phyloP scores from a whole-genome alignment of 192 early-diverging fungal genomes.

The Coemansia sp. region DNA sequence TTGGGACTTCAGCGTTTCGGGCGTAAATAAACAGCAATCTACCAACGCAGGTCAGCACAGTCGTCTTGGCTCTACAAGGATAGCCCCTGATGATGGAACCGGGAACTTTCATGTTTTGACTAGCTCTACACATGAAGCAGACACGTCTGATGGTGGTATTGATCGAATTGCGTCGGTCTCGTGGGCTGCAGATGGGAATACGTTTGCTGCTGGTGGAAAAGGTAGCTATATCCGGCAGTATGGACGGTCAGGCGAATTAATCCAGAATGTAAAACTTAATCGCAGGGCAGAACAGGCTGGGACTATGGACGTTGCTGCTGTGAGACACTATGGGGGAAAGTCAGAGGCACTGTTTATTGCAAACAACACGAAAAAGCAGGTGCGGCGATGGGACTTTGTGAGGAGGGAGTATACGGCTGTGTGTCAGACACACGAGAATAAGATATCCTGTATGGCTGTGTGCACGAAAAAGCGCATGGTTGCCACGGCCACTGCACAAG shows the following conservation, averaged over 20 bases:
- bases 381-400: conserved; percentile 48
- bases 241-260: conserved; percentile 18
- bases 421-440: conserved; percentile 47
- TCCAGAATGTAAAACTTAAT: conserved; percentile 28
- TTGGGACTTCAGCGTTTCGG: conserved; percentile 30
- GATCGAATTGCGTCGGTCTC: conserved; percentile 23
- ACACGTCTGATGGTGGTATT: conserved; percentile 5
- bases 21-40: not conserved
- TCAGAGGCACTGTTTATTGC: conserved; percentile 41
- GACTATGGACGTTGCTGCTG: conserved; percentile 20
- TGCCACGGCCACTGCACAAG: conserved; percentile 34
- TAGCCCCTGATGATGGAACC: not conserved
- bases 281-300: conserved; percentile 6
- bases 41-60: conserved; percentile 1
- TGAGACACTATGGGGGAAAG: conserved; percentile 29
- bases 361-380: conserved; percentile 35
- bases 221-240: conserved; percentile 34
- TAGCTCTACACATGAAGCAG: not conserved
- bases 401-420: conserved; percentile 19
- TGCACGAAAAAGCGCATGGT: conserved; percentile 32
- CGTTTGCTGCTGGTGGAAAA: conserved; percentile 34
- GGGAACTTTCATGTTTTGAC: conserved; percentile 5
- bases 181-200: conserved; percentile 34
- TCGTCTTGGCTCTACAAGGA: conserved; percentile 11
- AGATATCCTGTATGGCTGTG: conserved; percentile 48